Base-by-base conservation (phyloP, 768 basidiomycete genomes). In the Trametes coccinea region DNA sequence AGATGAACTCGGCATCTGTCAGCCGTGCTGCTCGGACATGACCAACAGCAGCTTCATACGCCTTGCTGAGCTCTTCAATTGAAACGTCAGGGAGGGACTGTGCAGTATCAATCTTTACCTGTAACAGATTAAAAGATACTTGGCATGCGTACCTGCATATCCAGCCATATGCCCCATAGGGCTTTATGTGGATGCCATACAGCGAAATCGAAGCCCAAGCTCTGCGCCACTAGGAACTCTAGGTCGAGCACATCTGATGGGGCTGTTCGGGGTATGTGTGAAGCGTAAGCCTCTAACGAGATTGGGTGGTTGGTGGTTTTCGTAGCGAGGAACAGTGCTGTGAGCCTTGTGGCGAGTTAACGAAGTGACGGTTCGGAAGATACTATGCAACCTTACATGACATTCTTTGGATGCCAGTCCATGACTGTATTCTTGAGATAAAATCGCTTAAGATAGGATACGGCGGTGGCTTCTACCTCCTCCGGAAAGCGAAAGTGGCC, bases 331-430 rank as follows among this genome's bases (percentile, higher is more conserved):
- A 97, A 99, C 17, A 99, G 78, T 9, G 95, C 88, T 0, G 97
- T 98, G 52, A 98, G 80, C 95, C 96, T 99, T 22, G 31, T 33
- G 27, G 49, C 49, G 30, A 60, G 22, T 50, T 11, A 64, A 27
- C 59, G 49, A 60, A 56, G 8, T 29, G 46, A 39, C 39, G 30
- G 3, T n/a, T 41, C 16, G 56, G 27, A 44, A 29, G 10, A 52
- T 37, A 40, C 33, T 27, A 16, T 34, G 48, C 27, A 11, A 8
- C 74, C 88, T 51, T 70, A 97, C 97, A 99, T 99, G 69, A 99
- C 93, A 70, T 93, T 95, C 76, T 95, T 96, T 0, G 97, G 97
- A 77, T 98, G 97, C 89, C 93, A 98, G 72, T 98, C 97, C 95
- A 98, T 98, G 55, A 95, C 93, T 2, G 95, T 98, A 71, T 98